phyloP scores from a whole-genome alignment of 495 filamentous ascomycete genomes.

The Chaetomium cochliodes region DNA sequence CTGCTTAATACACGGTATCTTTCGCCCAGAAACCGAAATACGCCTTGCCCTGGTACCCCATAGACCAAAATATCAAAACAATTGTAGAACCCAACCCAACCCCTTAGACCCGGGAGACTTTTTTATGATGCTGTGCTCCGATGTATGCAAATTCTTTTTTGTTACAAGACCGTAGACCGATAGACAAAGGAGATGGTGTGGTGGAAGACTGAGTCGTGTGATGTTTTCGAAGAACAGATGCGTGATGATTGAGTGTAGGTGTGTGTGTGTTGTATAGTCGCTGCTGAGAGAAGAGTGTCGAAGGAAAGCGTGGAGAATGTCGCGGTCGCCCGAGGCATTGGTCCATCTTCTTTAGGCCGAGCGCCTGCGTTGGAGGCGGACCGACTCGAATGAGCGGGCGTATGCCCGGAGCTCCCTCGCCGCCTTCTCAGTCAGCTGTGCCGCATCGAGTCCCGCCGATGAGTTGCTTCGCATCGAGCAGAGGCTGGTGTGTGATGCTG shows the following conservation, averaged over 20 bases:
- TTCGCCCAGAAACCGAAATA: conserved; percentile 28
- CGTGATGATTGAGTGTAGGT: conserved; percentile 35
- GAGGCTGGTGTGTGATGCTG: conserved; percentile 81
- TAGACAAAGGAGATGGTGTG: conserved; percentile 37
- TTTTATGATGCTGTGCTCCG: conserved; percentile 55
- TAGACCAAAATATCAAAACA: conserved; percentile 35
- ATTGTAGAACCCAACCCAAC: conserved; percentile 26
- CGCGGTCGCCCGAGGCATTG: conserved; percentile 2
- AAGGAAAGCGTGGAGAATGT: conserved; percentile 27
- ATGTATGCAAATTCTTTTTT: conserved; percentile 48
- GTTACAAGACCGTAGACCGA: conserved; percentile 41
- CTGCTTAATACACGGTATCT: conserved; percentile 32
- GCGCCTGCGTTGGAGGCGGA: conserved; percentile 56
- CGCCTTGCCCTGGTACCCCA: conserved; percentile 34
- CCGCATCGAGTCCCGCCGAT: conserved; percentile 52
- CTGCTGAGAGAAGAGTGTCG: conserved; percentile 21
- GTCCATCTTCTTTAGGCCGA: conserved; percentile 40
- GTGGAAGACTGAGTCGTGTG: conserved; percentile 29
- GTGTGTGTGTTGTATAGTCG: conserved; percentile 37
- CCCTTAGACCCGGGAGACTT: conserved; percentile 38
- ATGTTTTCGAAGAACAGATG: conserved; percentile 23
- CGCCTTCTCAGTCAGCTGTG: conserved; percentile 68
- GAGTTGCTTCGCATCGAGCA: conserved; percentile 70
- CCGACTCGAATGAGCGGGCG: conserved; percentile 82
- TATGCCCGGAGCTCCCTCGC: conserved; percentile 81